Evolutionary conservation across 257 asterid genomes (phyloP).

Genomic region (Echites panduratus): DNA sequence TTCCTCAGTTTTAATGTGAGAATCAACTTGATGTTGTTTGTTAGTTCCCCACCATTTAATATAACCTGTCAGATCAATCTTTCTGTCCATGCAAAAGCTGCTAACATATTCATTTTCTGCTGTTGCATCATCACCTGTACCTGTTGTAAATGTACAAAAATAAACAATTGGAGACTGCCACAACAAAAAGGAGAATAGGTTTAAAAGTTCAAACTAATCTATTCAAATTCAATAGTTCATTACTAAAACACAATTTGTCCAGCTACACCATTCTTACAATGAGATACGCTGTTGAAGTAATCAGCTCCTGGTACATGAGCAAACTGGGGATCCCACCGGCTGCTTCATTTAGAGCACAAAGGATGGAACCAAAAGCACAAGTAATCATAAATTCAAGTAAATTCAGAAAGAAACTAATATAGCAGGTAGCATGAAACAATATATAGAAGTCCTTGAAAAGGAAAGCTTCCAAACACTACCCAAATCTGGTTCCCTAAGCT

Average conservation of each 20-base stretch:
- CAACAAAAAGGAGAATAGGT: not conserved
- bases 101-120: constrained; percentile 57
- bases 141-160: constrained; percentile 20
- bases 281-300: constrained; percentile 44
- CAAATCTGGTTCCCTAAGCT: not conserved
- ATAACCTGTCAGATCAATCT: constrained; percentile 84
- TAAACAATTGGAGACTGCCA: constrained; percentile 17
- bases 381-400: constrained; percentile 7
- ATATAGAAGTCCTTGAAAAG: constrained; percentile 17
- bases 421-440: constrained; percentile 5
- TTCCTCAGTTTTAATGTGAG: constrained; percentile 62
- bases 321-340: constrained; percentile 82
- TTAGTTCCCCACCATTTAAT: constrained; percentile 94
- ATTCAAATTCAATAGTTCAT: not conserved
- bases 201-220: not conserved
- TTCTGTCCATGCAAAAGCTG: constrained; percentile 62
- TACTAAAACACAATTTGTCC: not conserved
- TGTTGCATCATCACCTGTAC: constrained; percentile 60
- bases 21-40: constrained; percentile 55
- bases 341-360: constrained; percentile 22
- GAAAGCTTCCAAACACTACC: not conserved
- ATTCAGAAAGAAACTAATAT: constrained; percentile 1
- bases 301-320: constrained; percentile 64
- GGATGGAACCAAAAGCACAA: constrained; percentile 4
- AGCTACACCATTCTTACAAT: constrained; percentile 46